Evolutionary conservation across 345 rosid species (phyloP), one percentile per base, ranked within the genome.

Genomic region (Citrus reticulata): DNA sequence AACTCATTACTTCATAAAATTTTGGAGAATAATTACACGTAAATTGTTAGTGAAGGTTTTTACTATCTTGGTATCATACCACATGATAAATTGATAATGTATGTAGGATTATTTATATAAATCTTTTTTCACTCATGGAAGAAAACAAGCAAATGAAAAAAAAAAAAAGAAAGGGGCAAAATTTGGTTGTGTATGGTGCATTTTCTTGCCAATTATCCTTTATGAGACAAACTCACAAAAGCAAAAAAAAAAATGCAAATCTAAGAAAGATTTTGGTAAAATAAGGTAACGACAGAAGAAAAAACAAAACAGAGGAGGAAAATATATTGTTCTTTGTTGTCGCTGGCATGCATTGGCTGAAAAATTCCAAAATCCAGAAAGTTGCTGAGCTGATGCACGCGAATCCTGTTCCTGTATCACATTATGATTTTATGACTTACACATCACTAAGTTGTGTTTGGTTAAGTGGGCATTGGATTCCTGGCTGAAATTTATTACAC

Each of bases 381-480:
- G 60, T 74, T 42, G 40, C 58, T 29, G 54, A 60, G 35, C 35
- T 25, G 57, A 39, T 60, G 68, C 77, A 73, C 27, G 55, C 68
- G 66, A 8, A 39, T 39, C 32, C 35, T 10, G 11, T 4, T 7
- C 8, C 24, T 54, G 20, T 1, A 70, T n/a, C 51, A 46, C 51
- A 40, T 70, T 40, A 70, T 24, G 29, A 49, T 54, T 17, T 54
- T 17, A 54, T 17, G 58, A 51, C 19, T 1, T 13, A 0, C n/a
- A 46, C n/a, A 58, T 67, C 30, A 37, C 6, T 17, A 16, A 16
- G 6, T 25, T 64, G 65, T 74, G 70, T 64, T 74, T 64, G 70
- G 77, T 49, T 24, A 14, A 78, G 13, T 49, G 39, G 30, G 75
- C 89, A 82, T 86, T 73, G 87, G 89, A 86, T 86, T 20, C 87